phyloP scores from a whole-genome alignment of 1,284 basidiomycete species.

The Paramarasmius palmivorus region DNA sequence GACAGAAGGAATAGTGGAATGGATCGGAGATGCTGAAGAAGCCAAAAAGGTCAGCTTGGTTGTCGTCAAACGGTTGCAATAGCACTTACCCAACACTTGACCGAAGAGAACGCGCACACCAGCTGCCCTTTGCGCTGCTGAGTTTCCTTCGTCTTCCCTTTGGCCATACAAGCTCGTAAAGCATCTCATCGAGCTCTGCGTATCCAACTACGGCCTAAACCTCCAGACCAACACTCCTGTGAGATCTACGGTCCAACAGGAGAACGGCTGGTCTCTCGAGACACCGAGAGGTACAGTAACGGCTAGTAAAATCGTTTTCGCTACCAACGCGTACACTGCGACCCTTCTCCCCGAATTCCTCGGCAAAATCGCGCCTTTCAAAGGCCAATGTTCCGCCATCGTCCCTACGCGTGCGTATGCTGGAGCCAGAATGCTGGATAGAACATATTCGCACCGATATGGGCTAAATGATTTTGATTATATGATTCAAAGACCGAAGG shows the following conservation, averaged over 20 bases:
- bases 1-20: conserved; percentile 24
- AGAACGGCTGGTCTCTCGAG: conserved; percentile 22
- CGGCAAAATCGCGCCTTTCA: conserved; percentile 25
- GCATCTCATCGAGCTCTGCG: conserved; percentile 24
- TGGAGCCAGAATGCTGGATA: conserved; percentile 20
- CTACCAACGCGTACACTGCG: conserved; percentile 41
- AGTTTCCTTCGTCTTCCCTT: conserved; percentile 25
- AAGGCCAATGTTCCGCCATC: conserved; percentile 25
- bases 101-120: conserved; percentile 21
- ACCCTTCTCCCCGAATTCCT: conserved; percentile 28
- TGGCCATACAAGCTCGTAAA: conserved; percentile 27
- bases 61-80: neutral
- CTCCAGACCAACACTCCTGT: conserved; percentile 27
- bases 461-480: conserved; percentile 24
- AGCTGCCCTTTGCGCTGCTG: conserved; percentile 20
- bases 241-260: conserved; percentile 12
- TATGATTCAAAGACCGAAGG: conserved; percentile 27
- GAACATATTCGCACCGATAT: conserved; percentile 19
- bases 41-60: conserved; percentile 17
- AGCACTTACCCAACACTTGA: neutral
- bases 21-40: conserved; percentile 22
- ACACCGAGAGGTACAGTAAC: conserved; percentile 26
- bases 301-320: conserved; percentile 33
- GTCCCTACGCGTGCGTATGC: conserved; percentile 23
- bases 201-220: conserved; percentile 25